These are phyloP conservation scores for Vitis cinerea DNA, from an alignment of 164 flowering plant genomes.

Conservation along the genomic window DNA sequence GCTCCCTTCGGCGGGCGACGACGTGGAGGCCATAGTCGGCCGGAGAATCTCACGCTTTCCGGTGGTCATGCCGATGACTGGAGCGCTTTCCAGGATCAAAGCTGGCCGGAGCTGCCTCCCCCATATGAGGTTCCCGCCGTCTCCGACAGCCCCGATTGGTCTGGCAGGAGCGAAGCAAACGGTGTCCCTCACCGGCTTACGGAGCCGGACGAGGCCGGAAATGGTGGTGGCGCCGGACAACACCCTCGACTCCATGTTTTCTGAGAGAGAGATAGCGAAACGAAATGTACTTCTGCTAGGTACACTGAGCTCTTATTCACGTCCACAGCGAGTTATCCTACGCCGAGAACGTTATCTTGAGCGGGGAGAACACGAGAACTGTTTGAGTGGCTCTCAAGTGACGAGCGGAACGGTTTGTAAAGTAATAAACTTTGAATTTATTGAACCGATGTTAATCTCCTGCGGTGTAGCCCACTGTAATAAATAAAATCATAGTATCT, in stretches of 20 bases:
- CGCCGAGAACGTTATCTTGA: background rate
- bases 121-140: conserved; percentile 78
- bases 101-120: conserved; percentile 81
- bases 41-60: conserved; percentile 33
- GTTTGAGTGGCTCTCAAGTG: too few species aligned
- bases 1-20: conserved; percentile 61
- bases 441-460: too few species aligned
- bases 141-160: conserved; percentile 42
- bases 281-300: conserved; percentile 15
- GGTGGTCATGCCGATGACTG: background rate
- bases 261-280: conserved; percentile 12
- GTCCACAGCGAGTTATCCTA: background rate
- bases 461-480: too few species aligned
- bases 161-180: conserved; percentile 20
- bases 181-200: conserved; percentile 21
- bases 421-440: too few species aligned
- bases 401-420: too few species aligned
- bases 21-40: conserved; percentile 50
- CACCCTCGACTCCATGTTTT: conserved; percentile 74
- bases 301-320: conserved; percentile 12
- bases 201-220: conserved; percentile 33
- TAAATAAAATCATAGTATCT: too few species aligned
- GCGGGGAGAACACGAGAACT: background rate
- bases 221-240: conserved; percentile 52
- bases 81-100: conserved; percentile 50